Base-by-base conservation (phyloP, 352 stramenopile species). In the Globisporangium lucens region DNA sequence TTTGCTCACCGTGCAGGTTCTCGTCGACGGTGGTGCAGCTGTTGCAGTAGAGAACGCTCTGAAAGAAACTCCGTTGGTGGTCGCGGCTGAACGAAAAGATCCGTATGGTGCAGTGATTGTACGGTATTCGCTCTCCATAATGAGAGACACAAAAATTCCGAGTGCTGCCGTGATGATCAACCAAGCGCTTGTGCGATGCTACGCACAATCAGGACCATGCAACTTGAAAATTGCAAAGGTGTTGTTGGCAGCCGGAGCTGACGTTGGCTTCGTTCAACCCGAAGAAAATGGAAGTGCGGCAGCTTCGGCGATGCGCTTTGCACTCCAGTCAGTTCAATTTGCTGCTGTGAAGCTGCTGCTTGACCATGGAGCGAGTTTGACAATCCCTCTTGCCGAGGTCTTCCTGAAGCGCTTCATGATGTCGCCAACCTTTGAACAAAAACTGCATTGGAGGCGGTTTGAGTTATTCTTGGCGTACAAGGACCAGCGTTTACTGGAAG, bases 1-100 rank as follows among this genome's bases (percentile, higher is more conserved):
- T 47, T 55, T 80, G 5, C 52, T 79, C 2, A 66, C 77, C 1
- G 75, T 83, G 24, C 68, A 80, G 58, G 63, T 71, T 3, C 66
- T 90, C 6, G 13, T 87, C 35, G 65, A 79, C 10, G 71, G 68
- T n/a, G 79, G 79, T 4, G 79, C 76, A 10, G 65, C 78, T 56
- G 9, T 83, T 10, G 47, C 63, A 46, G 65, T 57, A 2, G 35
- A 67, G 33, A 89, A 89, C 49, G 41, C 27, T 38, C 46, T 59
- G 12, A 60, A 69, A 7, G 70, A 82, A 29, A 79, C 68, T 0
- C 69, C 82, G 24, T 57, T 89, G 0, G 68, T 82, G 29, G 36
- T 80, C 2, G 82, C 82, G n/a, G 73, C 78, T 20, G 29, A 59
- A 0, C 71, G 79, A 29, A 80, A 80, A 47, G 82, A 90, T 61